Evolutionary conservation across 2,329 filamentous ascomycete genomes (phyloP), one percentile per base, ranked within the genome.

Genomic region (Diaporthe sp.): DNA sequence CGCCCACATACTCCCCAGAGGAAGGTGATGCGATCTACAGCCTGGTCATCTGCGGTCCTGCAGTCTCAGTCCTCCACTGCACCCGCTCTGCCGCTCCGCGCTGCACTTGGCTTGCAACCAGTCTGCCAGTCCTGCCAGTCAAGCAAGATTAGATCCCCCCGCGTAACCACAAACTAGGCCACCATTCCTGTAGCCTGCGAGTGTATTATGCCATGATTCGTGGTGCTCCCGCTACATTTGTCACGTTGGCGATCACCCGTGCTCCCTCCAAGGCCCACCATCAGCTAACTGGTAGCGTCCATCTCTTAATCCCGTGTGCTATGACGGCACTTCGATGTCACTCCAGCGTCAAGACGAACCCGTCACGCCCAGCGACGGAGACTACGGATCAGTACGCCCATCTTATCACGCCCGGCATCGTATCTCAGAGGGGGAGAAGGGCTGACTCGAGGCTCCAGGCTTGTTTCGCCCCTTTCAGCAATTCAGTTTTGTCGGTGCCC

Each of bases 1-100:
- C 59, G 69, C 69, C 69, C 69, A 61, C 69, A 35, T 10, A 19
- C n/a, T 51, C 69, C 44, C 30, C 30, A 50, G 55, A 61, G 35
- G 55, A 51, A 61, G 30, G 42, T 51, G 69, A 59, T 61, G 69
- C 69, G 69, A 71, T 71, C 69, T 71, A 71, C 69, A 71, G 69
- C 37, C 44, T 71, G 39, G 55, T 61, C 56, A 59, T 68, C 44
- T 66, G 63, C 63, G 19, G 44, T 66, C 27, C 63, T 66, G 63
- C 63, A 37, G 63, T 66, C 44, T 51, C 63, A 51, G 30, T 66
- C 69, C 68, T 27, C 42, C 56, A 50, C 39, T n/a, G 39, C 53
- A 25, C 39, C 39, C 8, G 68, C 30, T 22, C 30, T 17, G 30
- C 39, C 8, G 68, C 30, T 22, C 30, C n/a, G 30, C 25, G 27